Conservation (phyloP, 768 basidiomycete genomes). For the Chalciporus piperatus region DNA sequence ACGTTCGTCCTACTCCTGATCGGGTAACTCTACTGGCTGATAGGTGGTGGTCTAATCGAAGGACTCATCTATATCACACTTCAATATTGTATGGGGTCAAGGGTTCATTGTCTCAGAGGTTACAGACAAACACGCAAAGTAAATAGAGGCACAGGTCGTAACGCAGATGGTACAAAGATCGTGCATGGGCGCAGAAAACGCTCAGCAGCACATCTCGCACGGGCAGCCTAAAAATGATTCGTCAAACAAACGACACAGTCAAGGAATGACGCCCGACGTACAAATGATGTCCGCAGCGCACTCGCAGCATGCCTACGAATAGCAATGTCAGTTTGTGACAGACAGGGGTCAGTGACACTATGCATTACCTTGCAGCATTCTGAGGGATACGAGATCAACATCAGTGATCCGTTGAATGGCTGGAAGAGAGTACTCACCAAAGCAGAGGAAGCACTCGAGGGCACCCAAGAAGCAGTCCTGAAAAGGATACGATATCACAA, state of each 20-base stretch:
- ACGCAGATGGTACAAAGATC: conserved; percentile 1
- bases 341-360: not conserved
- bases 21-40: no score
- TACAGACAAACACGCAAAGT: not conserved
- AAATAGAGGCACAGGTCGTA: not conserved
- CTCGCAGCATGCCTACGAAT: conserved; percentile 62
- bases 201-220: conserved; percentile 73
- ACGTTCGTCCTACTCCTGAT: no score
- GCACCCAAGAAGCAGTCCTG: conserved; percentile 68
- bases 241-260: conserved; percentile 2
- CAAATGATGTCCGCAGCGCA: conserved; percentile 69
- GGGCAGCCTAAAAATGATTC: conserved; percentile 57
- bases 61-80: no score
- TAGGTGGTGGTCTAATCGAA: no score
- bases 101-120: not conserved
- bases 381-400: conserved; percentile 25
- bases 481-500: not conserved
- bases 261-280: conserved; percentile 32
- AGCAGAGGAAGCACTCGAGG: conserved; percentile 70
- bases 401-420: not conserved
- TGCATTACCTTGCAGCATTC: conserved; percentile 66
- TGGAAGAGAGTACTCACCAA: conserved; percentile 43
- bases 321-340: not conserved
- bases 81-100: no score
- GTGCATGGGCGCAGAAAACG: not conserved